Evolutionary conservation across 805 yeast genomes (phyloP).

Genomic region (Ogataea polymorpha): DNA sequence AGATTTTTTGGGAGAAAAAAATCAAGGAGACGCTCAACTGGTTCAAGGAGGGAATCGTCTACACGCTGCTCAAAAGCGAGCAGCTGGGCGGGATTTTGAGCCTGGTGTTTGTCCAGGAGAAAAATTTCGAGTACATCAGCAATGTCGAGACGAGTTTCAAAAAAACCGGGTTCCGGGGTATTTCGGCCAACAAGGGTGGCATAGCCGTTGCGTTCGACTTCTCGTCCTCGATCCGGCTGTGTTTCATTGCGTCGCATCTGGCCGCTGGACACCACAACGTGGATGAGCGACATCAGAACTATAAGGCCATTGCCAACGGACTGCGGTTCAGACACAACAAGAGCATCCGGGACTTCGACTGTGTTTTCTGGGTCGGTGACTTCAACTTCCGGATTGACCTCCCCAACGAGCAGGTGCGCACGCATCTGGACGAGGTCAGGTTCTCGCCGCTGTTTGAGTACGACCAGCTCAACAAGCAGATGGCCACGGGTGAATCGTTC

Average conservation of each 20-base stretch:
- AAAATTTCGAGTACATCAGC: slow-evolving; percentile 49
- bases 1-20: slow-evolving; percentile 63
- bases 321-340: slow-evolving; percentile 59
- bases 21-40: slow-evolving; percentile 46
- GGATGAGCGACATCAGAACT: slow-evolving; percentile 83
- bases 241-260: slow-evolving; percentile 81
- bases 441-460: slow-evolving; percentile 46
- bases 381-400: slow-evolving; percentile 80
- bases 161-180: slow-evolving; percentile 93
- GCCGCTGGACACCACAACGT: slow-evolving; percentile 88
- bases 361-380: slow-evolving; percentile 89
- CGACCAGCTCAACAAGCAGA: slow-evolving; percentile 80
- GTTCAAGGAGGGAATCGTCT: slow-evolving; percentile 32
- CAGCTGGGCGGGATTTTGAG: slow-evolving; percentile 84
- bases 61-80: slow-evolving; percentile 59
- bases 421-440: slow-evolving; percentile 20
- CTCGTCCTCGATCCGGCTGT: slow-evolving; percentile 57
- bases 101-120: slow-evolving; percentile 61
- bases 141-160: slow-evolving; percentile 70
- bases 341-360: slow-evolving; percentile 72
- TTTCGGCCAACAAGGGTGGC: slow-evolving; percentile 64
- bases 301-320: slow-evolving; percentile 71
- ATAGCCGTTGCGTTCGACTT: slow-evolving; percentile 54
- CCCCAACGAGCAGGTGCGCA: slow-evolving; percentile 67
- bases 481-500: slow-evolving; percentile 71